These are phyloP conservation scores for Aspergillus calidoustus DNA, from an alignment of 2,329 filamentous ascomycete genomes.

Conservation along the genomic window DNA sequence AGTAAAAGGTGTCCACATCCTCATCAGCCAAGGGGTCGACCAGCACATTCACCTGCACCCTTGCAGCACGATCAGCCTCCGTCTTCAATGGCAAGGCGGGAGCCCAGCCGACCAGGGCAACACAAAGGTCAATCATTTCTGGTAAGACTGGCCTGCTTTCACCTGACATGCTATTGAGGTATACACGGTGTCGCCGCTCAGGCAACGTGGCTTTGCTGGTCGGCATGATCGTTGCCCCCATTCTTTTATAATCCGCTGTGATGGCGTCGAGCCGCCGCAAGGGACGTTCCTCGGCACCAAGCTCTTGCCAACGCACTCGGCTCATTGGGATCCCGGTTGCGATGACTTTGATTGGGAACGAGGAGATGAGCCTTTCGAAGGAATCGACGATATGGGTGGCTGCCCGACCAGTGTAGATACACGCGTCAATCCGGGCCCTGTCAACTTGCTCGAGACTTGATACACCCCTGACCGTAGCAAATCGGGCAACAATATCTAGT, in stretches of 20 bases:
- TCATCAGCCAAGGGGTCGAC: no score
- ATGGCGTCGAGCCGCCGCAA: no score
- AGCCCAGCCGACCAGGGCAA: no score
- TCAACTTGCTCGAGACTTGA: conserved; percentile 41
- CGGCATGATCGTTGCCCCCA: no score
- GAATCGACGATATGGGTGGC: conserved; percentile 44
- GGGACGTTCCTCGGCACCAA: no score
- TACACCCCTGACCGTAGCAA: conserved; percentile 43
- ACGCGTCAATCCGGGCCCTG: conserved; percentile 51
- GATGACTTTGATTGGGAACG: conserved; percentile 45
- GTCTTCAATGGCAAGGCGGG: not conserved
- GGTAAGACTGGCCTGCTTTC: no score
- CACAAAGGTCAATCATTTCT: no score
- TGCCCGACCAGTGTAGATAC: conserved; percentile 49
- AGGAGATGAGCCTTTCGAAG: conserved; percentile 36
- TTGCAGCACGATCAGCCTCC: conserved; percentile 40
- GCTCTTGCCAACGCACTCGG: conserved; percentile 13
- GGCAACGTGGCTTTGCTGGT: no score
- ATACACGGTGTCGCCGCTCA: no score
- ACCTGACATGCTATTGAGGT: no score
- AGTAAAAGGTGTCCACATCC: no score
- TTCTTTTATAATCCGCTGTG: no score
- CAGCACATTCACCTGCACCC: conserved; percentile 7
- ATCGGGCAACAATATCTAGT: conserved; percentile 45
- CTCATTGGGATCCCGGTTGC: conserved; percentile 52